Percentiles rank a stretch among this genome's conserved stretches.
phyloP scores from a whole-genome alignment of 192 early-diverging fungal genomes.

The Tieghemiomyces parasiticus region DNA sequence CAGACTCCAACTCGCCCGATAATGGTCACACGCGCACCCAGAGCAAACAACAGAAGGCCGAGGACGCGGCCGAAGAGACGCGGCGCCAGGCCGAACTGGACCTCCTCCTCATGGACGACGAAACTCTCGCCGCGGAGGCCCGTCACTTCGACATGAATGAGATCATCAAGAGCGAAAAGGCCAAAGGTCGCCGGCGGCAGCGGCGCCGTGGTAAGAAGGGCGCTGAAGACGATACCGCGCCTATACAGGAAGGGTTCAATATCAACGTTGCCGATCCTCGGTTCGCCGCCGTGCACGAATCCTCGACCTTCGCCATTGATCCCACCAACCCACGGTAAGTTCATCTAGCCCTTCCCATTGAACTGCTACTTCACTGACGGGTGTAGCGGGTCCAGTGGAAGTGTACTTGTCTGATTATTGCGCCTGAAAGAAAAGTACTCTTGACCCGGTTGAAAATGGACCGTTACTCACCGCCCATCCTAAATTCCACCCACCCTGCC shows the following conservation, averaged over 20 bases:
- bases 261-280: constrained; percentile 75
- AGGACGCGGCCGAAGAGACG: constrained; percentile 30
- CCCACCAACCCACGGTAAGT: constrained; percentile 77
- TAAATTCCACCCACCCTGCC: not conserved
- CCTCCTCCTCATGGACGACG: constrained; percentile 52
- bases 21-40: too few relatives aligned
- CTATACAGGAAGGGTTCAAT: constrained; percentile 67
- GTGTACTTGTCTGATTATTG: not conserved
- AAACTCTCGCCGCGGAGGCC: constrained; percentile 29
- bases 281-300: constrained; percentile 63
- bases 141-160: constrained; percentile 83
- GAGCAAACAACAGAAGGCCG: too few relatives aligned
- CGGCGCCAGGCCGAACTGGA: constrained; percentile 67
- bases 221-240: constrained; percentile 28
- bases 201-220: constrained; percentile 16
- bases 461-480: not conserved
- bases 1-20: too few relatives aligned
- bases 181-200: constrained; percentile 29
- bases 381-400: not conserved
- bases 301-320: constrained; percentile 86
- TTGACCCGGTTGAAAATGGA: not conserved
- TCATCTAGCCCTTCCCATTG: not conserved
- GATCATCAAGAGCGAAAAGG: constrained; percentile 73
- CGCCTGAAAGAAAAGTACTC: not conserved
- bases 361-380: not conserved